Evolutionary conservation across 1,139 yeast genomes (phyloP).

Genomic region (Yamadazyma atlantica): DNA sequence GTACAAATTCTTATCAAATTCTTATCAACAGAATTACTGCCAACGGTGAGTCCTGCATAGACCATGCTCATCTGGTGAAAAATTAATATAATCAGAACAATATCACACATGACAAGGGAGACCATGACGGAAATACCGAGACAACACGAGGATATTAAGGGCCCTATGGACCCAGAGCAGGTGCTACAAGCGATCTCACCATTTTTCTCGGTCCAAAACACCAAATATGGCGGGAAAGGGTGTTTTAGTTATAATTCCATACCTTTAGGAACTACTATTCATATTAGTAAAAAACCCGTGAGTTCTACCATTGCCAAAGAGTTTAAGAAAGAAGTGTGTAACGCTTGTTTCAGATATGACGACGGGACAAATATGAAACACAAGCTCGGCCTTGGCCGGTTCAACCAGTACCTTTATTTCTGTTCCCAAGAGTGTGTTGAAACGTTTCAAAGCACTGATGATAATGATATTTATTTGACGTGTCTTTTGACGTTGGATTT

Average conservation of each 20-base stretch:
- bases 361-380: slow-evolving; percentile 49
- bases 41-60: slow-evolving; percentile 1
- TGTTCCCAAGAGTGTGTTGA: slow-evolving; percentile 50
- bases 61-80: slow-evolving; percentile 5
- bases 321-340: slow-evolving; percentile 67
- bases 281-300: slow-evolving; percentile 41
- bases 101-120: no score
- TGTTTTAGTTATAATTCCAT: slow-evolving; percentile 51
- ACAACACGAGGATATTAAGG: slow-evolving; percentile 14
- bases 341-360: slow-evolving; percentile 51
- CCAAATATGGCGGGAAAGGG: slow-evolving; percentile 64
- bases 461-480: slow-evolving; percentile 20
- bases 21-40: slow-evolving; percentile 6
- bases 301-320: slow-evolving; percentile 51
- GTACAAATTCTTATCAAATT: no score
- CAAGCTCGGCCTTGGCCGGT: slow-evolving; percentile 20
- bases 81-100: neutral
- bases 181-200: slow-evolving; percentile 22
- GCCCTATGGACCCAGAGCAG: slow-evolving; percentile 9
- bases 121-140: neutral
- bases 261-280: slow-evolving; percentile 40
- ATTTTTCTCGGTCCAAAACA: slow-evolving; percentile 37
- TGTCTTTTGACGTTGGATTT: slow-evolving; percentile 30
- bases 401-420: slow-evolving; percentile 38
- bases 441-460: slow-evolving; percentile 29